These are phyloP conservation scores for Sugiyamaella qingdaonensis DNA, from an alignment of 805 yeast genomes.

Conservation along the genomic window DNA sequence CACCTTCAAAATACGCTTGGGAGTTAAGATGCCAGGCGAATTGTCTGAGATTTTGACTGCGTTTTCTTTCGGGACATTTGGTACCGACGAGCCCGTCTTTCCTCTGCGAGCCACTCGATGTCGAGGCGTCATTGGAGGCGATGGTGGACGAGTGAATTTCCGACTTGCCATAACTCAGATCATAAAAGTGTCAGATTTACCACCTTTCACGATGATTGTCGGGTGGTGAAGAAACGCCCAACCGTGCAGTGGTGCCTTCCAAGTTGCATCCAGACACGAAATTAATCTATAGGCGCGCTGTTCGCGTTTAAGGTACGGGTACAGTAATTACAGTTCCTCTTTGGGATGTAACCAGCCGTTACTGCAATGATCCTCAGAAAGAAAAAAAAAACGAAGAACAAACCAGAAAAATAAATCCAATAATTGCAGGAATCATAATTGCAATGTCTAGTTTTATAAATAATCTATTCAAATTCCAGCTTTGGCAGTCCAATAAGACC, in stretches of 20 bases:
- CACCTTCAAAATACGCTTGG: no score
- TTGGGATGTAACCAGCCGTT: neutral
- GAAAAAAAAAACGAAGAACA: no score
- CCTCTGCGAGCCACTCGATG: neutral
- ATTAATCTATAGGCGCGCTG: neutral
- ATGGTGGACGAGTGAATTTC: neutral
- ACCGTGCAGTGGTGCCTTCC: no score
- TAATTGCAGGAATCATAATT: neutral
- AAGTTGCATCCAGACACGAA: neutral
- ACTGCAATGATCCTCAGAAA: no score
- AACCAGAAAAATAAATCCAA: neutral
- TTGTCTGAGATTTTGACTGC: no score
- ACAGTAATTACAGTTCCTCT: neutral
- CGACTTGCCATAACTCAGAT: neutral
- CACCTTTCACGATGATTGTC: no score
- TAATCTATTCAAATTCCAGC: neutral
- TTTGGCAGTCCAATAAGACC: slow-evolving; percentile 4
- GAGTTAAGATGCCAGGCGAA: no score
- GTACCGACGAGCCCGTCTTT: neutral
- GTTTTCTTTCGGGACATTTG: no score
- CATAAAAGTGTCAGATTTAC: no score
- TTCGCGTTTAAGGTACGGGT: neutral
- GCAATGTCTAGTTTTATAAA: neutral
- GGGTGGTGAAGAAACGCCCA: no score
- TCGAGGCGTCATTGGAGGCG: neutral